phyloP scores from a whole-genome alignment of 768 basidiomycete genomes.

The Candolleomyces eurysporus region DNA sequence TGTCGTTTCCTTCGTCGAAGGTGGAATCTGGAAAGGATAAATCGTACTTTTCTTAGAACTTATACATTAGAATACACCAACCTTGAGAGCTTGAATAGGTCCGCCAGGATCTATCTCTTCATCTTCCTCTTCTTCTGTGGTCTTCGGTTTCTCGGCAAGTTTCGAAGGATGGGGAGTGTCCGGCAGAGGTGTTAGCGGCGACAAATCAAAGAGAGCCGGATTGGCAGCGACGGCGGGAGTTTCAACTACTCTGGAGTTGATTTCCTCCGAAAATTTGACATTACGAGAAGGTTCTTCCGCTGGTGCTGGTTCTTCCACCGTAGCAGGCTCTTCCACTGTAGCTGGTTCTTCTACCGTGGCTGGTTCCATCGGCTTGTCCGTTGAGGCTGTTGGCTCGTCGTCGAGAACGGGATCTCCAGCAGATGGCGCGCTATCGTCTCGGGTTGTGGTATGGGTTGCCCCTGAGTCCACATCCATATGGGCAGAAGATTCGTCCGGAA shows the following conservation, averaged over 20 bases:
- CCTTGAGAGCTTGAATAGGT: neutral
- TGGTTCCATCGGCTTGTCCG: neutral
- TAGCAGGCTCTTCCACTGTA: constrained; percentile 2
- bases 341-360: constrained; percentile 2
- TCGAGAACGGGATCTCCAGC: neutral
- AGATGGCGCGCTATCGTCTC: neutral
- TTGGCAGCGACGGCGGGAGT: constrained; percentile 1
- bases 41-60: too few species aligned
- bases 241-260: constrained; percentile 12
- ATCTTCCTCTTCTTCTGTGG: neutral
- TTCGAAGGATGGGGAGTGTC: constrained; percentile 39
- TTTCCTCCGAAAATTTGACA: constrained; percentile 13
- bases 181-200: constrained; percentile 50
- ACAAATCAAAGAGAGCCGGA: constrained; percentile 12
- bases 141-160: neutral
- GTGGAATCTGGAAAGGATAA: too few species aligned
- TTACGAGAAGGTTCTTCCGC: neutral
- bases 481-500: constrained; percentile 18
- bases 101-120: neutral
- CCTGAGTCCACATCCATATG: constrained; percentile 23
- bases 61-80: too few species aligned
- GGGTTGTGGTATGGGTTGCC: neutral
- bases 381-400: neutral
- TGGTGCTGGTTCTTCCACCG: too few species aligned
- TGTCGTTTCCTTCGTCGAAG: neutral